Evolutionary conservation across 805 yeast genomes (phyloP).

Genomic region (Pichia deserticola): DNA sequence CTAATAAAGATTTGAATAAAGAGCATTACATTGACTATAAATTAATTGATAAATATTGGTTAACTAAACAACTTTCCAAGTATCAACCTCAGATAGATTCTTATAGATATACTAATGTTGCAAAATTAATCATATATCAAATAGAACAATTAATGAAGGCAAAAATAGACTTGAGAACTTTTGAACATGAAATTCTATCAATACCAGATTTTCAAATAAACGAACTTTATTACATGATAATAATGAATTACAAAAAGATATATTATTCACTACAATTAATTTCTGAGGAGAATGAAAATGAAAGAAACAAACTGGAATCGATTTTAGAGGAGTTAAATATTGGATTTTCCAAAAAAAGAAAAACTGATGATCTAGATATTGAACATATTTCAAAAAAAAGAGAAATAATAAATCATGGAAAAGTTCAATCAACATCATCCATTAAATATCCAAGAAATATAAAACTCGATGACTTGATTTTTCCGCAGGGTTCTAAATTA

Average conservation of each 20-base stretch:
- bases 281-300: conserved; percentile 17
- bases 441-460: conserved; percentile 42
- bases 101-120: conserved; percentile 27
- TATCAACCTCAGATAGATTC: conserved; percentile 31
- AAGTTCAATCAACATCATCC: background rate
- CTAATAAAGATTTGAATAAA: conserved; percentile 10
- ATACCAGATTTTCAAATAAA: conserved; percentile 45
- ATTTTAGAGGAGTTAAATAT: conserved; percentile 38
- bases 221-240: conserved; percentile 40
- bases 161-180: conserved; percentile 31
- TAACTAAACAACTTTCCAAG: conserved; percentile 42
- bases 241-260: conserved; percentile 33
- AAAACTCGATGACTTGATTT: conserved; percentile 55
- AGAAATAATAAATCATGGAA: conserved; percentile 2
- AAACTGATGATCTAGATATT: conserved; percentile 5
- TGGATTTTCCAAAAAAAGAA: conserved; percentile 31
- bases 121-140: conserved; percentile 33
- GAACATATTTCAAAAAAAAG: conserved; percentile 8
- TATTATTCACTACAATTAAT: conserved; percentile 26
- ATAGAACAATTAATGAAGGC: conserved; percentile 29
- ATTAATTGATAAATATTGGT: conserved; percentile 36
- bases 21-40: conserved; percentile 6
- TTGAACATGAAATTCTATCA: conserved; percentile 49
- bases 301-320: conserved; percentile 31
- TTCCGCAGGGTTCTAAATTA: conserved; percentile 68